A percentile compares a stretch with the other conserved stretches of the same genome.
Evolutionary conservation across 2,329 filamentous ascomycete species (phyloP).

Genomic region (Xylariaceae sp.): DNA sequence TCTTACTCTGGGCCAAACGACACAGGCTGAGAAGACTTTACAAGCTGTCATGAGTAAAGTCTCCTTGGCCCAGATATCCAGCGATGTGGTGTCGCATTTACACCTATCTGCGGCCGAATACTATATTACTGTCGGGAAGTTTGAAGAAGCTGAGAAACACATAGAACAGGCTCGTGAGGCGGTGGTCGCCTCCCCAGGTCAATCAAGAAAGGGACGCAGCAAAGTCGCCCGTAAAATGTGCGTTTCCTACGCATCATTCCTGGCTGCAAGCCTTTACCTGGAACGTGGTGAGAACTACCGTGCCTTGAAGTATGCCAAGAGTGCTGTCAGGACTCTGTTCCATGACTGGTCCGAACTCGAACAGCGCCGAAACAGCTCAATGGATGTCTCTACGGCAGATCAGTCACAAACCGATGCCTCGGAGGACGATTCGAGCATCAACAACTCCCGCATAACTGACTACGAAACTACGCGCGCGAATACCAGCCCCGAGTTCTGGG

Average conservation of each 20-base stretch:
- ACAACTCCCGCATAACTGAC: conserved; percentile 27
- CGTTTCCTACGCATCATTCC: conserved; percentile 54
- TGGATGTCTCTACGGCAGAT: conserved; percentile 21
- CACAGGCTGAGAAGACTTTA: conserved; percentile 49
- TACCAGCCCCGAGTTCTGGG: conserved; percentile 70
- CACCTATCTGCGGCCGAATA: conserved; percentile 73
- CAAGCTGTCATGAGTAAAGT: conserved; percentile 47
- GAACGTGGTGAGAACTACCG: conserved; percentile 54
- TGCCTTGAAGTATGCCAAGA: conserved; percentile 53
- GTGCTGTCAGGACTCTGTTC: conserved; percentile 51
- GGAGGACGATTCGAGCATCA: conserved; percentile 28
- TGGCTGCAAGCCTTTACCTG: conserved; percentile 62
- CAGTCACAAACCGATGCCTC: conserved; percentile 26
- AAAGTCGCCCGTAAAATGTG: conserved; percentile 46
- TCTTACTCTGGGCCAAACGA: conserved; percentile 47
- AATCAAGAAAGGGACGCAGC: conserved; percentile 32
- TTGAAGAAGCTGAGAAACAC: conserved; percentile 51
- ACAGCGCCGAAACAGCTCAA: conserved; percentile 25
- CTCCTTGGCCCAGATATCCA: conserved; percentile 37
- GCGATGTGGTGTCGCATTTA: conserved; percentile 46
- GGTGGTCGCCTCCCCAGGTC: conserved; percentile 27
- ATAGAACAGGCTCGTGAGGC: conserved; percentile 39
- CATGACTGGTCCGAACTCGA: conserved; percentile 53
- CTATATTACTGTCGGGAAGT: conserved; percentile 59
- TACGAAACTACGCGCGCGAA: conserved; percentile 20